Evolutionary conservation across 371 early-diverging fungal species (phyloP).

Genomic region (Mortierella sp.): DNA sequence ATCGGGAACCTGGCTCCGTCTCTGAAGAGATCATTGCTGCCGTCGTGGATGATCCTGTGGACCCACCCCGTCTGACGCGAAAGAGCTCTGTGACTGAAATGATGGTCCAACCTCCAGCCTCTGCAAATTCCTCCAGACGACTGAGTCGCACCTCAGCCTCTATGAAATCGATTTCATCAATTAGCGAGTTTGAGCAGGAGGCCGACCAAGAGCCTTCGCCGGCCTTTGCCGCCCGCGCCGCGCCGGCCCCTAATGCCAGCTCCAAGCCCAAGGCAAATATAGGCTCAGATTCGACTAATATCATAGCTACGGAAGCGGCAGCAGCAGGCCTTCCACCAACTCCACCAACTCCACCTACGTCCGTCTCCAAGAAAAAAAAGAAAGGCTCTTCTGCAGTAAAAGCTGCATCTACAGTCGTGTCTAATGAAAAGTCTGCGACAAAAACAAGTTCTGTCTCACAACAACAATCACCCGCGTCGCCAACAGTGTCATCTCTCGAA

Average conservation of each 20-base stretch:
- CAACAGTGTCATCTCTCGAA: constrained; percentile 23
- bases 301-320: not conserved
- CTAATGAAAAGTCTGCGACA: not conserved
- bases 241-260: constrained; percentile 8
- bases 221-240: not conserved
- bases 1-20: constrained; percentile 19
- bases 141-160: constrained; percentile 21
- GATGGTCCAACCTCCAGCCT: constrained; percentile 36
- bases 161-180: constrained; percentile 16
- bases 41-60: constrained; percentile 37
- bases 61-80: constrained; percentile 30
- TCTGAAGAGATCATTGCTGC: constrained; percentile 17
- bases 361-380: not conserved
- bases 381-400: constrained; percentile 3
- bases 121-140: constrained; percentile 3
- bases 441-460: not conserved
- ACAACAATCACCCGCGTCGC: not conserved
- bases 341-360: not conserved
- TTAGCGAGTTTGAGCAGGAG: constrained; percentile 15
- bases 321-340: not conserved
- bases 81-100: constrained; percentile 46
- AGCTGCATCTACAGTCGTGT: not conserved
- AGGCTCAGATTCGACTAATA: not conserved
- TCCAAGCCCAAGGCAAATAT: constrained; percentile 2
- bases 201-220: constrained; percentile 12